Conservation (phyloP, 768 basidiomycete genomes). For the Russula compacta region DNA sequence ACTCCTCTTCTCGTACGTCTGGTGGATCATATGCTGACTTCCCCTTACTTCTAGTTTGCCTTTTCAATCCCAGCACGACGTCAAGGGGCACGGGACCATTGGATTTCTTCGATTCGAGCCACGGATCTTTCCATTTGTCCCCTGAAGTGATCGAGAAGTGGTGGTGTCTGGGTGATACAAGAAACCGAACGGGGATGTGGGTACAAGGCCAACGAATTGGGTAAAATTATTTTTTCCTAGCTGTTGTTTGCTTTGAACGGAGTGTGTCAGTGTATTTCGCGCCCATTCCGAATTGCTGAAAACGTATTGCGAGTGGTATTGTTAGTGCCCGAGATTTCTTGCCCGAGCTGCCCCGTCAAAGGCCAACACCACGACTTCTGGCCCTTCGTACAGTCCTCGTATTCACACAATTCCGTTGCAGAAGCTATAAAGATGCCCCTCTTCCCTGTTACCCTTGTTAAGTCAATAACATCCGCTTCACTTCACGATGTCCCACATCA, state of each 20-base stretch:
- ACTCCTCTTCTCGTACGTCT: background rate
- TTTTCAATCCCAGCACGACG: conserved; percentile 20
- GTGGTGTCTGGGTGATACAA: conserved; percentile 75
- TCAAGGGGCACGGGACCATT: conserved; percentile 49
- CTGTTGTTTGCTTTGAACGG: background rate
- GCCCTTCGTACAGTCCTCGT: background rate
- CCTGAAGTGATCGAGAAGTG: conserved; percentile 72
- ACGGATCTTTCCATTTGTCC: conserved; percentile 22
- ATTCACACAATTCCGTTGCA: background rate
- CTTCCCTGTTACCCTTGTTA: background rate
- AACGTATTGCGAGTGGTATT: background rate
- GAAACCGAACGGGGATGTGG: conserved; percentile 65
- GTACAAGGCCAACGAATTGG: conserved; percentile 47
- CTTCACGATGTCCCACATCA: conserved; percentile 3
- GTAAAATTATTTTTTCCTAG: conserved; percentile 1
- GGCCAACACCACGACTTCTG: background rate
- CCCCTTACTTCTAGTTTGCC: background rate
- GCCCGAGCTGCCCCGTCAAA: background rate
- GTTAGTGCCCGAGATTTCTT: background rate
- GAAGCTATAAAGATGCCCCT: conserved; percentile 1
- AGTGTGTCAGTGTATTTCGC: background rate
- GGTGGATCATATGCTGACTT: background rate
- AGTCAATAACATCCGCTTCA: background rate
- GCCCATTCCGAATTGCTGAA: background rate
- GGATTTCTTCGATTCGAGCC: conserved; percentile 52